phyloP scores from a whole-genome alignment of 257 asterid genomes.

The Scutellaria galericulata region DNA sequence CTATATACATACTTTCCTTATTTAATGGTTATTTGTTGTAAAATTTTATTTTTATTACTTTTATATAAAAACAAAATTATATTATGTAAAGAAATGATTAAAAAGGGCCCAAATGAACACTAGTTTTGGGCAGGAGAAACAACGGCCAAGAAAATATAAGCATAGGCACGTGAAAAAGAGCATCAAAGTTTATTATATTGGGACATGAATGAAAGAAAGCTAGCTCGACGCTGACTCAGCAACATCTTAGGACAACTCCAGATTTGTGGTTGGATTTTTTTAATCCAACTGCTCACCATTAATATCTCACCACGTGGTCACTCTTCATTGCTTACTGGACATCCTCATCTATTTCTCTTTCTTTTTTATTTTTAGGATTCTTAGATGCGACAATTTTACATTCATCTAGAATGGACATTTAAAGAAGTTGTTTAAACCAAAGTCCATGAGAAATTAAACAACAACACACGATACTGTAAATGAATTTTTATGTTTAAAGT shows the following conservation, averaged over 20 bases:
- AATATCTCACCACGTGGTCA: conserved; percentile 16
- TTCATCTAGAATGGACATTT: too few species aligned
- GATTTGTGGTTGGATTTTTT: conserved; percentile 34
- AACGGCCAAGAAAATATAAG: too few species aligned
- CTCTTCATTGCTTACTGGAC: conserved; percentile 3
- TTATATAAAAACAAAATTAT: too few species aligned
- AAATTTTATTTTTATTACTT: background rate
- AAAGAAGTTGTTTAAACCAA: too few species aligned
- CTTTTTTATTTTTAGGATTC: background rate
- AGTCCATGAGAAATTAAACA: too few species aligned
- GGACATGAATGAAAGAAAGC: conserved; percentile 20
- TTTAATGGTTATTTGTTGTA: background rate
- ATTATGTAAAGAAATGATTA: background rate
- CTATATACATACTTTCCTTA: background rate
- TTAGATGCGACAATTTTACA: too few species aligned
- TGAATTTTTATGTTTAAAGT: too few species aligned
- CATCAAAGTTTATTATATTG: background rate
- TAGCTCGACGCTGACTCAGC: conserved; percentile 54
- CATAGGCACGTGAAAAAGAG: background rate
- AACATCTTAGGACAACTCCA: conserved; percentile 22
- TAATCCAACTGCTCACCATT: conserved; percentile 5
- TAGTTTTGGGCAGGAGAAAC: background rate
- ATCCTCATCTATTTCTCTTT: background rate
- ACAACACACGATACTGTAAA: too few species aligned
- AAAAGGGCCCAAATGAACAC: background rate